Conservation (phyloP, 352 stramenopile genomes). For the Phytophthora chlamydospora region DNA sequence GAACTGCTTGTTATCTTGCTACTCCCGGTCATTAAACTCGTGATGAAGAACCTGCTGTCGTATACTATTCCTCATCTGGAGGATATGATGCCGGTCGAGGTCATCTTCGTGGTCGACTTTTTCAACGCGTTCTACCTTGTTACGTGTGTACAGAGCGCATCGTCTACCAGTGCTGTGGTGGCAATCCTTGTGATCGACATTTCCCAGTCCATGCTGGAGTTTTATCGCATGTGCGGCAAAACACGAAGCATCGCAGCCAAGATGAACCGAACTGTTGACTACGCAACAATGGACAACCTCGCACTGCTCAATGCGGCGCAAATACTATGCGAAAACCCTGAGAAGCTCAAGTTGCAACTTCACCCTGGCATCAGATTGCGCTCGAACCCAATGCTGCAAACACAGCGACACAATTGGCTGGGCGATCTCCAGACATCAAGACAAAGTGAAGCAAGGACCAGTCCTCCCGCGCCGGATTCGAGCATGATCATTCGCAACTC, state of each 20-base stretch:
- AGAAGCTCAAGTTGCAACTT: background rate
- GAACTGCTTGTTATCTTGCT: slow-evolving; percentile 6
- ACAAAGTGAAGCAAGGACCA: slow-evolving; percentile 1
- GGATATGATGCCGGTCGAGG: slow-evolving; percentile 5
- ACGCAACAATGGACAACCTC: background rate
- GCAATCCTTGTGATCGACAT: slow-evolving; percentile 4
- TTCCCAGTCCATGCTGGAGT: background rate
- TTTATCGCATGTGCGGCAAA: background rate
- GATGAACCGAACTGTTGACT: background rate
- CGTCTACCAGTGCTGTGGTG: background rate
- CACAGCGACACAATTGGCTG: background rate
- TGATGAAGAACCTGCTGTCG: slow-evolving; percentile 14
- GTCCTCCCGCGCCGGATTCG: background rate
- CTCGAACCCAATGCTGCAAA: slow-evolving; percentile 1
- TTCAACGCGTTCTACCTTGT: slow-evolving; percentile 6
- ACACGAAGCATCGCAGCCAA: background rate
- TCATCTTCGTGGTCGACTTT: slow-evolving; percentile 18
- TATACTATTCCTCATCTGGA: slow-evolving; percentile 5
- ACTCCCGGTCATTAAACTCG: slow-evolving; percentile 5
- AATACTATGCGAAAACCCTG: background rate
- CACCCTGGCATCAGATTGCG: slow-evolving; percentile 2
- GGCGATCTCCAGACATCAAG: background rate
- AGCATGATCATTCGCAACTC: background rate
- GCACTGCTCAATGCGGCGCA: background rate
- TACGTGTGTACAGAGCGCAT: background rate